Conservation (phyloP, 495 filamentous ascomycete species). For the Tirmania nivea region DNA sequence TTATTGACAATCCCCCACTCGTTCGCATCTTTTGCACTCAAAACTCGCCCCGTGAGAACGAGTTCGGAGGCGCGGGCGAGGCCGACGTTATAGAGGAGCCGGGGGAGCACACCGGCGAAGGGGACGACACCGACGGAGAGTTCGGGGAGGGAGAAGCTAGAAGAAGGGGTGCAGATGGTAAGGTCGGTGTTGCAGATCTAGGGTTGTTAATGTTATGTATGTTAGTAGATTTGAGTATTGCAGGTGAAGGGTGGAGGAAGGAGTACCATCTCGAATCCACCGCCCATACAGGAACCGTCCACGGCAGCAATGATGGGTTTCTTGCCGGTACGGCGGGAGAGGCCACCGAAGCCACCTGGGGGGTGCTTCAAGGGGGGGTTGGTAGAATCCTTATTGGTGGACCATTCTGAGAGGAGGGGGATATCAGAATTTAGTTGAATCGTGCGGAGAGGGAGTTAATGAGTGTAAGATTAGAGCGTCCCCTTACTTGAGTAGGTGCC, state of each 20-base stretch:
- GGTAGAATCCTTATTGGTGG: no score
- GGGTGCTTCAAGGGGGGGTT: no score
- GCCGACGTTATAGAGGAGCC: conserved; percentile 46
- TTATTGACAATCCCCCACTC: conserved; percentile 52
- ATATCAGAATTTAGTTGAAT: no score
- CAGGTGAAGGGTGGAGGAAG: no score
- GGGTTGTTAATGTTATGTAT: no score
- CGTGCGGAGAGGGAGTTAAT: no score
- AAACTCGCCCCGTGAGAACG: conserved; percentile 38
- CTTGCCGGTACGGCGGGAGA: conserved; percentile 12
- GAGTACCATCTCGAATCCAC: conserved; percentile 45
- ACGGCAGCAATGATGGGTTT: conserved; percentile 56
- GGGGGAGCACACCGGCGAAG: conserved; percentile 42
- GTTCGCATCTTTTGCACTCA: conserved; percentile 36
- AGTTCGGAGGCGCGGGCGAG: conserved; percentile 50
- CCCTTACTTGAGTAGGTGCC: no score
- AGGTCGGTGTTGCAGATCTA: conserved; percentile 33
- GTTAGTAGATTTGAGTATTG: no score
- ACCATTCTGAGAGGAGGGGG: no score
- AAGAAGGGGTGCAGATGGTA: conserved; percentile 33
- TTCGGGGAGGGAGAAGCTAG: conserved; percentile 44
- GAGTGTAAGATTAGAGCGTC: no score
- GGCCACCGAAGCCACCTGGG: background rate
- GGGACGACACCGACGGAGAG: conserved; percentile 47
- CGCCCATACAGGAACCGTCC: conserved; percentile 53